Base-by-base conservation (phyloP, 495 filamentous ascomycete species). In the Terfezia claveryi region DNA sequence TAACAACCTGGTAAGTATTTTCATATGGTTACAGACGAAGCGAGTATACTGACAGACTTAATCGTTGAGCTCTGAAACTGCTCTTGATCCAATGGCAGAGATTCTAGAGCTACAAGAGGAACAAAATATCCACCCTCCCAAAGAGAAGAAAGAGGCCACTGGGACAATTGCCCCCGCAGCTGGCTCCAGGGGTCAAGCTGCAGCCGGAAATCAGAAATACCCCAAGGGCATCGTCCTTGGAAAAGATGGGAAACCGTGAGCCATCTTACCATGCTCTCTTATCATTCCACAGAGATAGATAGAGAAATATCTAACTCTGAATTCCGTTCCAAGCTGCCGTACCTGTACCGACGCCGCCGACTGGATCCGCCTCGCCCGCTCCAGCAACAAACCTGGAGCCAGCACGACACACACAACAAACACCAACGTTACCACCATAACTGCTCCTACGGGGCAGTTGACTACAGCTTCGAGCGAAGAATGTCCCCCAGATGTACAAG, bases 241-340 rank as follows among this genome's bases (percentile, higher is more conserved):
- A 49, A 85, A 88, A 61, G 85, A 98, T 73, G 91, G 91, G 50
- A 96, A 95, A 70, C 91, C 89, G 91, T 96, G 73, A 69, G 85
- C 67, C 52, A 46, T 37, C 37, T 53, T 20, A 20, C 20, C 20
- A 20, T 20, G 2, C 1, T 20, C 20, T 23, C 51, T 62, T 56
- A 53, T 52, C 17, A 16, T 41, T 52, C 44, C 8, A n/a, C 56
- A 52, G 36, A 44, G 10, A 9, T 23, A 20, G 6, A 46, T 16
- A 12, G 9, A 20, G 20, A 20, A 20, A 11, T 38, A 50, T 37
- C 37, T 44, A 17, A 58, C 16, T 4, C 55, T 8, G 37, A 36
- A 10, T 49, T 16, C 23, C 27, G 53, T 38, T 58, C 36, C 6
- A 55, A 98, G 91, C 62, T 98, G 91, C 62, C 89, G 89, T 55